Conservation (phyloP, 2,329 filamentous ascomycete species). For the Paecilomyces sp. region DNA sequence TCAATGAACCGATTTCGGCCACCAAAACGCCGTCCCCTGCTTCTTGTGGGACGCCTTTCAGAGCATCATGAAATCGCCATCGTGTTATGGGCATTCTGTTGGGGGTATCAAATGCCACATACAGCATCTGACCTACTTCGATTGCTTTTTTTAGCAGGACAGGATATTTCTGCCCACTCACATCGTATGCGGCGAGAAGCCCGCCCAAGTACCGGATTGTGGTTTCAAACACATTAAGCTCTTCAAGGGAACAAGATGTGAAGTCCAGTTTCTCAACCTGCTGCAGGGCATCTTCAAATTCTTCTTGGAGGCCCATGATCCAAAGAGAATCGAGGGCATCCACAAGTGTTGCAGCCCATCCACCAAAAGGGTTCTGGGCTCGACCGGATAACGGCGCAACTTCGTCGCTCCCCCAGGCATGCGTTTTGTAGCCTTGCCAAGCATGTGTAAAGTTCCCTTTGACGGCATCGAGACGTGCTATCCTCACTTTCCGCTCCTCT, state of each 20-base stretch:
- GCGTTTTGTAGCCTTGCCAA: conserved; percentile 70
- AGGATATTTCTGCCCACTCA: conserved; percentile 61
- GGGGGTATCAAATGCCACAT: conserved; percentile 76
- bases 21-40: conserved; percentile 17
- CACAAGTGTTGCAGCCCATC: conserved; percentile 79
- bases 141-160: conserved; percentile 67
- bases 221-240: conserved; percentile 81
- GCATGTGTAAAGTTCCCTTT: conserved; percentile 65
- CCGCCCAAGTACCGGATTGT: conserved; percentile 83
- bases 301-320: conserved; percentile 69
- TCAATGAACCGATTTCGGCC: conserved; percentile 33
- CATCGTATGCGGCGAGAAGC: conserved; percentile 72
- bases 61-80: conserved; percentile 23
- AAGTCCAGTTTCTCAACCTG: conserved; percentile 68
- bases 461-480: conserved; percentile 42
- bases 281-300: conserved; percentile 67
- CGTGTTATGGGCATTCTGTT: conserved; percentile 75
- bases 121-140: conserved; percentile 68
- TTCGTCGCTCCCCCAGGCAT: conserved; percentile 81
- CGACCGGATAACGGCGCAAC: conserved; percentile 62
- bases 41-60: conserved; percentile 14
- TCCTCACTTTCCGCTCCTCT: background rate
- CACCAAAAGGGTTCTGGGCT: conserved; percentile 70
- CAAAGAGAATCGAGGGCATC: conserved; percentile 74
- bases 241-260: conserved; percentile 55